These are phyloP conservation scores for Drechslerella dactyloides DNA, from an alignment of 2,329 filamentous ascomycete species.

Conservation along the genomic window DNA sequence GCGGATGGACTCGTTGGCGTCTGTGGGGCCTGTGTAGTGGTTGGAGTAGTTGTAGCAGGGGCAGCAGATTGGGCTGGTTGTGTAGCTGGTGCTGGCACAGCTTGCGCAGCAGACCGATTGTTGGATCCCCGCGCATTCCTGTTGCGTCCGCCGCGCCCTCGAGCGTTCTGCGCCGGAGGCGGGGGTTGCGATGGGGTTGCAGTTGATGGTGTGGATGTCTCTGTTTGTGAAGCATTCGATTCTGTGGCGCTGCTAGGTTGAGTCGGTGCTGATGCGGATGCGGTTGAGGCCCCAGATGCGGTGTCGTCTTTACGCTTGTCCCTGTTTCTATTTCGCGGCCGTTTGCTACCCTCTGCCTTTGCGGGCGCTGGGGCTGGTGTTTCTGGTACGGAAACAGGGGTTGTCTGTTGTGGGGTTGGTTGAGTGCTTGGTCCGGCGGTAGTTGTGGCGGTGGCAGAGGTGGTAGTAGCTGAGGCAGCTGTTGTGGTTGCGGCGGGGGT, in stretches of 20 bases:
- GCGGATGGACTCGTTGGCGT: conserved; percentile 12
- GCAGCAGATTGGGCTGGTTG: conserved; percentile 3
- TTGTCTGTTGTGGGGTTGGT: conserved; percentile 52
- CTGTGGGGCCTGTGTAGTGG: conserved; percentile 14
- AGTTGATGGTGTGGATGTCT: conserved; percentile 1
- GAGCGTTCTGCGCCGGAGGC: conserved; percentile 13
- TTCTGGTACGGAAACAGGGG: conserved; percentile 28
- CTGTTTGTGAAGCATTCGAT: neutral
- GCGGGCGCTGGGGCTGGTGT: neutral
- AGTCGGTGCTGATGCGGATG: neutral
- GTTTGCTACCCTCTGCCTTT: conserved; percentile 31
- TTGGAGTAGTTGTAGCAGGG: conserved; percentile 11
- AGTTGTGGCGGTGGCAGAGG: conserved; percentile 57
- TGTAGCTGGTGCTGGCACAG: neutral
- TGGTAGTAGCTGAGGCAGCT: conserved; percentile 55
- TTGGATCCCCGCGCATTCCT: conserved; percentile 20
- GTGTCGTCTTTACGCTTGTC: conserved; percentile 38
- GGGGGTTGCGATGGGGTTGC: conserved; percentile 8
- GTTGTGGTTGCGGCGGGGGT: conserved; percentile 54
- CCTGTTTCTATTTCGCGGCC: conserved; percentile 35
- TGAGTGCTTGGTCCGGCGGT: conserved; percentile 55
- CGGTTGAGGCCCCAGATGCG: conserved; percentile 2
- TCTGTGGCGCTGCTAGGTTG: conserved; percentile 16
- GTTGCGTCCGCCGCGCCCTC: conserved; percentile 32
- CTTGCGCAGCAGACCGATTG: conserved; percentile 4